Evolutionary conservation across 176 grass and related monocot genomes (phyloP).

Genomic region (Coix lacrymajobi): DNA sequence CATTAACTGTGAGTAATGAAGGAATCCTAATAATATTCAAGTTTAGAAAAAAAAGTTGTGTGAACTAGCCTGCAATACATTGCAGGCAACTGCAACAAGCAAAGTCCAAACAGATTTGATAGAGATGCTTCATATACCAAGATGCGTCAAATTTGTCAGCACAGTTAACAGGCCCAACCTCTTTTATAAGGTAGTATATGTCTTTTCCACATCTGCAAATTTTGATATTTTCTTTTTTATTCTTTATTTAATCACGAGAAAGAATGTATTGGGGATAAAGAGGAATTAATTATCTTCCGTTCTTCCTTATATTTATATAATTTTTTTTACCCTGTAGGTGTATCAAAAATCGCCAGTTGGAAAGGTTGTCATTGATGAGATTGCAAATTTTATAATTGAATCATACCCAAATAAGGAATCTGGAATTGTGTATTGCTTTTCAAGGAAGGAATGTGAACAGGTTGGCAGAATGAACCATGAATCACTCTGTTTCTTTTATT

Average conservation of each 20-base stretch:
- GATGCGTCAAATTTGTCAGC: constrained; percentile 88
- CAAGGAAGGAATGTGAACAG: constrained; percentile 93
- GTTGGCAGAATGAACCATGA: constrained; percentile 32
- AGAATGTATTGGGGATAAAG: background rate
- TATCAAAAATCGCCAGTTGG: constrained; percentile 73
- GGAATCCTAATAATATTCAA: constrained; percentile 6
- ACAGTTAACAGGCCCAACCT: constrained; percentile 90
- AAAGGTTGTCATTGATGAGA: constrained; percentile 85
- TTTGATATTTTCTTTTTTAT: background rate
- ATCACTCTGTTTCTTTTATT: constrained; percentile 32
- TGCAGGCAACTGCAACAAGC: constrained; percentile 83
- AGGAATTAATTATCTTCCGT: background rate
- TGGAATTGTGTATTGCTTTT: constrained; percentile 94
- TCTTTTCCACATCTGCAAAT: background rate
- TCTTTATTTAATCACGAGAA: constrained; percentile 18
- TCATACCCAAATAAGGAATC: constrained; percentile 88
- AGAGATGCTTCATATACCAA: constrained; percentile 90
- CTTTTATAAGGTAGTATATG: constrained; percentile 69
- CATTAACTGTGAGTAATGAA: constrained; percentile 77
- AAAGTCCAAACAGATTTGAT: constrained; percentile 93
- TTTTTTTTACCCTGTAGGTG: constrained; percentile 51
- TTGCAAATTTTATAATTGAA: constrained; percentile 67
- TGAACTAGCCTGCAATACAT: constrained; percentile 9
- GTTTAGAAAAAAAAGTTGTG: constrained; percentile 6
- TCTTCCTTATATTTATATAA: background rate